Base-by-base conservation (phyloP, 345 rosid species). In the Clausena lansium region DNA sequence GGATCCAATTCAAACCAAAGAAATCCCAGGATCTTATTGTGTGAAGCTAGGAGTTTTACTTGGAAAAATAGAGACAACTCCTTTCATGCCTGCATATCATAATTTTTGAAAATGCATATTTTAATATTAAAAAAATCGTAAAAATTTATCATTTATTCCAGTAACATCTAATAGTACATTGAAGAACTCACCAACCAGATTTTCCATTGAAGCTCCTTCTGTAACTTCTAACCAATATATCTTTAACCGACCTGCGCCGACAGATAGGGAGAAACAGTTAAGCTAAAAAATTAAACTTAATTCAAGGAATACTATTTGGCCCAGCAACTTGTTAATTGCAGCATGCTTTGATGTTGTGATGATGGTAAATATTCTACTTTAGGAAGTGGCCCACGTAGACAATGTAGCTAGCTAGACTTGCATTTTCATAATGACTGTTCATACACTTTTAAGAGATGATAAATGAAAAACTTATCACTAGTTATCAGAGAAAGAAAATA, bases 11-110 rank as follows among this genome's bases (percentile, higher is more conserved):
- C 22, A 88, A 70, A 11, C 89, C 84, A 50, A 88, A 10, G 61
- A 84, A 84, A 74, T 83, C 83, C 91, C 89, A 88, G 2, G 87
- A 88, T 73, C 84, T 77, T 30, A 87, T 1, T n/a, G 89, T 84
- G 3, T 79, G 85, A 58, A 77, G 80, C 9, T 84, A 71, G 5
- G 52, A 11, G 47, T 67, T 54, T 2, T 70, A 38, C 79, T 81
- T 0, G 83, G 87, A 57, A 85, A 83, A 7, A 85, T 81, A 2
- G 90, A 87, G 2, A 83, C 78, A 4, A 82, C 83, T 57, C 35
- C 80, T 39, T 80, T 28, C 75, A 55, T 55, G 25, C 70, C 84
- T 76, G 68, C 67, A 78, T 50, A 11, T 35, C 9, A 70, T 2
- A 60, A 30, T 66, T n/a, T n/a, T n/a, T 45, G 17, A 30, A 81